These are phyloP conservation scores for Tillandsia fasciculata DNA, from an alignment of 176 grass and related monocot genomes.

Conservation along the genomic window DNA sequence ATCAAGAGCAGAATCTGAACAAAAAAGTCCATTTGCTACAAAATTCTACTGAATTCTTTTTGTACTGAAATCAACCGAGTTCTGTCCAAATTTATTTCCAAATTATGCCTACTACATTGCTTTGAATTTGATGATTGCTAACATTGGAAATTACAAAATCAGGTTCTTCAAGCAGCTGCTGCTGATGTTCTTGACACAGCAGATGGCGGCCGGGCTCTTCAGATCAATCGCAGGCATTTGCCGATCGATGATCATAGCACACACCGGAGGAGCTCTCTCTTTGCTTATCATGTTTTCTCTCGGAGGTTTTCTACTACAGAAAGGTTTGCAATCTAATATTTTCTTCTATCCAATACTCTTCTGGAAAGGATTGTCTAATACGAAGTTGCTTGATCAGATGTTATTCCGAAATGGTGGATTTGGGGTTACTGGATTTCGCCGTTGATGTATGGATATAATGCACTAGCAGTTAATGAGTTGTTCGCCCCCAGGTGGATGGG, in stretches of 20 bases:
- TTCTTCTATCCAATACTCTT: too few relatives aligned
- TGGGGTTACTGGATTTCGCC: constrained; percentile 99
- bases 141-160: background rate
- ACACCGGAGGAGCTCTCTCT: constrained; percentile 80
- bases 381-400: constrained; percentile 27
- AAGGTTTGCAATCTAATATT: constrained; percentile 29
- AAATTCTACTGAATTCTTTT: too few relatives aligned
- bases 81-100: too few relatives aligned
- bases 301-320: constrained; percentile 91
- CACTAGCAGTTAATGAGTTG: constrained; percentile 89
- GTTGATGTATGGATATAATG: constrained; percentile 77
- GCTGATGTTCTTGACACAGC: constrained; percentile 79
- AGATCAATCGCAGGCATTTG: constrained; percentile 72
- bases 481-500: constrained; percentile 92
- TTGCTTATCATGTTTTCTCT: constrained; percentile 82
- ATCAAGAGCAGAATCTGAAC: too few relatives aligned
- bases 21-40: too few relatives aligned
- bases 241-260: constrained; percentile 87
- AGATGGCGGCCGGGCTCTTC: constrained; percentile 90
- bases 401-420: constrained; percentile 94
- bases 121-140: background rate
- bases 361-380: too few relatives aligned
- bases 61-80: too few relatives aligned
- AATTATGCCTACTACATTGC: too few relatives aligned
- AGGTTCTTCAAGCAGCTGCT: constrained; percentile 99